Percentiles rank a stretch among this genome's conserved stretches.
phyloP scores from a whole-genome alignment of 768 basidiomycete species.

The Suillus alpinus region DNA sequence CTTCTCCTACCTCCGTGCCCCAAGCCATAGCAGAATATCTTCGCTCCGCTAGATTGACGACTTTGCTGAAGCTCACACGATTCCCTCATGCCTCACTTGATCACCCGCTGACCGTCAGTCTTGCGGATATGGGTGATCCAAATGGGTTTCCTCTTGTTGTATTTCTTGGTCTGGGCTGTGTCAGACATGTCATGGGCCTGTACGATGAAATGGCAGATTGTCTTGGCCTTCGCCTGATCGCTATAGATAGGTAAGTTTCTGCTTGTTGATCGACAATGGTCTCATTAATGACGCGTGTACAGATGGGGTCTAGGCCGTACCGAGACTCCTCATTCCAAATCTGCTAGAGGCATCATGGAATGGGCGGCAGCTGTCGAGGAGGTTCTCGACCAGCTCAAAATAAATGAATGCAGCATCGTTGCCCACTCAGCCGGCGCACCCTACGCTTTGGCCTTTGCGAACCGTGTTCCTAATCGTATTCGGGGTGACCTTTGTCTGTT shows the following conservation, averaged over 20 bases:
- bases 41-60: constrained; percentile 83
- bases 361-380: constrained; percentile 92
- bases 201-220: constrained; percentile 96
- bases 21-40: constrained; percentile 85
- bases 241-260: constrained; percentile 78
- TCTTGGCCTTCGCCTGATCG: constrained; percentile 83
- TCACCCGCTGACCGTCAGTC: constrained; percentile 76
- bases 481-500: constrained; percentile 83
- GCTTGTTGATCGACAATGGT: background rate
- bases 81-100: constrained; percentile 76
- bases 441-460: constrained; percentile 87
- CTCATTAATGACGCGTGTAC: constrained; percentile 1
- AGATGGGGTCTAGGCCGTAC: constrained; percentile 95
- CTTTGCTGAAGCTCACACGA: constrained; percentile 72
- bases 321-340: constrained; percentile 58
- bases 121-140: constrained; percentile 88
- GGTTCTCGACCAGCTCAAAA: constrained; percentile 76
- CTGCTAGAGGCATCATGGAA: constrained; percentile 77
- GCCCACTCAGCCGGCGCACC: constrained; percentile 96
- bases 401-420: constrained; percentile 83
- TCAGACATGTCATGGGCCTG: constrained; percentile 90
- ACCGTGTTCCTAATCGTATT: constrained; percentile 70
- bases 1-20: constrained; percentile 55
- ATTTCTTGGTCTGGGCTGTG: constrained; percentile 92
- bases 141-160: constrained; percentile 87